phyloP scores from a whole-genome alignment of 75 land plant species.

The Picea glauca region DNA sequence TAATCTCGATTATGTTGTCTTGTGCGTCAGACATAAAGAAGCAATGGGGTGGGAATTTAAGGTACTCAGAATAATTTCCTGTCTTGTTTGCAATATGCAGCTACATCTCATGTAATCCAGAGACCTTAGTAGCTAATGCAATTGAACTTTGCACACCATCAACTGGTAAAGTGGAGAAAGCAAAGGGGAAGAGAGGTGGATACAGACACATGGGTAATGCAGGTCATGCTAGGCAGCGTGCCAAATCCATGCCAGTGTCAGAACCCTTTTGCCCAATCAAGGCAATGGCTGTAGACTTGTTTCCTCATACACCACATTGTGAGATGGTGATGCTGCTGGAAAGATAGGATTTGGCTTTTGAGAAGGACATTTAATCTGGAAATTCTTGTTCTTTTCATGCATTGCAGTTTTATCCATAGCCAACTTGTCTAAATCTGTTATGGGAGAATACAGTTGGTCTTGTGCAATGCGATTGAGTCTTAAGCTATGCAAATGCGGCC shows the following conservation, averaged over 20 bases:
- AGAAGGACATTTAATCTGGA: too few relatives aligned
- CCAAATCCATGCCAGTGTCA: conserved; percentile 90
- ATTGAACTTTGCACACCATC: conserved; percentile 98
- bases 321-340: conserved; percentile 98
- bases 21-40: background rate
- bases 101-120: conserved; percentile 99
- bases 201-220: conserved; percentile 73
- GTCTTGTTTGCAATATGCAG: conserved; percentile 34
- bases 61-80: background rate
- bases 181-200: conserved; percentile 38
- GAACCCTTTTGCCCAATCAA: conserved; percentile 90
- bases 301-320: conserved; percentile 96
- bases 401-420: too few relatives aligned
- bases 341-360: conserved; percentile 37
- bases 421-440: too few relatives aligned
- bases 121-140: conserved; percentile 89
- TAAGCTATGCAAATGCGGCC: too few relatives aligned
- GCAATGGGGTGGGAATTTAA: background rate
- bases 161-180: conserved; percentile 47
- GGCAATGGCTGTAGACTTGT: conserved; percentile 94
- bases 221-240: conserved; percentile 85
- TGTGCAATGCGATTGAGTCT: too few relatives aligned
- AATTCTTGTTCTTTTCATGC: too few relatives aligned
- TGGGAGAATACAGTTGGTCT: too few relatives aligned
- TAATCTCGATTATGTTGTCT: background rate